Percentiles rank a stretch among this genome's conserved stretches.
These are phyloP conservation scores for Draba incana DNA, from an alignment of 345 rosid genomes.

Conservation along the genomic window DNA sequence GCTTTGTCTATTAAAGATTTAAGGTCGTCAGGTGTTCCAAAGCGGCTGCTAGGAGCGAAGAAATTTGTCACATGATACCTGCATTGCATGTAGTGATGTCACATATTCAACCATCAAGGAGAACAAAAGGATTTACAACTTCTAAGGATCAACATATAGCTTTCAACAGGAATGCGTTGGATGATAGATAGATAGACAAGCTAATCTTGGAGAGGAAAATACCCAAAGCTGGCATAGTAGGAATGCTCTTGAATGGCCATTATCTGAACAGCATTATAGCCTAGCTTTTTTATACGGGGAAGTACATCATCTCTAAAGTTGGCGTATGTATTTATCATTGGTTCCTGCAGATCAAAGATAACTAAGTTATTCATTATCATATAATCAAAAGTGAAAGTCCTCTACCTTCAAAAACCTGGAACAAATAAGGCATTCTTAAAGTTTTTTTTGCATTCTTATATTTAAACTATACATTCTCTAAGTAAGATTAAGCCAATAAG, in stretches of 20 bases:
- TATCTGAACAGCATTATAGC: slow-evolving; percentile 95
- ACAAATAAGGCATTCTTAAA: background rate
- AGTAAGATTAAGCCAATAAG: slow-evolving; percentile 21
- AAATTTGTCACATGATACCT: slow-evolving; percentile 97
- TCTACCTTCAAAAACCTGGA: slow-evolving; percentile 3
- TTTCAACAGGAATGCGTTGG: slow-evolving; percentile 16
- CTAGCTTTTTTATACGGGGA: slow-evolving; percentile 92
- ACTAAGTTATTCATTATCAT: slow-evolving; percentile 10
- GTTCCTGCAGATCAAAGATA: slow-evolving; percentile 64
- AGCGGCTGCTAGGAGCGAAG: slow-evolving; percentile 97
- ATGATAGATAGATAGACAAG: slow-evolving; percentile 15
- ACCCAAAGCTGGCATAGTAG: slow-evolving; percentile 98
- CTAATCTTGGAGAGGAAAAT: slow-evolving; percentile 34
- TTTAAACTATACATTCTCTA: background rate
- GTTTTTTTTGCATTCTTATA: slow-evolving; percentile 1
- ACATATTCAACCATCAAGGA: slow-evolving; percentile 26
- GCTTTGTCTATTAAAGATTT: slow-evolving; percentile 94
- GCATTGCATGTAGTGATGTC: slow-evolving; percentile 45
- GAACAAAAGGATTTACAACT: slow-evolving; percentile 14
- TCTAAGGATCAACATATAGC: background rate
- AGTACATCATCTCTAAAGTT: slow-evolving; percentile 94
- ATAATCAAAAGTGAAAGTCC: slow-evolving; percentile 20
- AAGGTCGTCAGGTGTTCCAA: slow-evolving; percentile 96
- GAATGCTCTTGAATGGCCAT: slow-evolving; percentile 99
- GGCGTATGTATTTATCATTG: slow-evolving; percentile 77